phyloP scores from a whole-genome alignment of 2,329 filamentous ascomycete genomes.

The Penicillium griseofulvum region DNA sequence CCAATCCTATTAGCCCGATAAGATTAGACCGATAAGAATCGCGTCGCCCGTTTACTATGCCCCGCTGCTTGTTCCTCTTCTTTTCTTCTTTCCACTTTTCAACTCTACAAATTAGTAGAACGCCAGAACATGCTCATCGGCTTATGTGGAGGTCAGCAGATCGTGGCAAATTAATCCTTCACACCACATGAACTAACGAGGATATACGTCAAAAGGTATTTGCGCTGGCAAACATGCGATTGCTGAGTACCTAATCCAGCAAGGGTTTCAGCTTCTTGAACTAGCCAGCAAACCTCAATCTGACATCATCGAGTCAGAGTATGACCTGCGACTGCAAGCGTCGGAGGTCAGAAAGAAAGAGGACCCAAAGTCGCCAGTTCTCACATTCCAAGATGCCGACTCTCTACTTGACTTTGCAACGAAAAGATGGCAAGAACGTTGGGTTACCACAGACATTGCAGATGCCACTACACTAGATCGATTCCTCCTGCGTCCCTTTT shows the following conservation, averaged over 20 bases:
- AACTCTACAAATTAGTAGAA: not conserved
- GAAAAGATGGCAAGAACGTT: constrained; percentile 74
- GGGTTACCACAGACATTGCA: constrained; percentile 81
- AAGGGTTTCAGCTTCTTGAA: constrained; percentile 74
- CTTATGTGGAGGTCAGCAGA: constrained; percentile 48
- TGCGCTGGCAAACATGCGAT: constrained; percentile 91
- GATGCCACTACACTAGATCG: constrained; percentile 70
- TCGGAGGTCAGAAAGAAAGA: constrained; percentile 21
- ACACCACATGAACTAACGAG: constrained; percentile 15
- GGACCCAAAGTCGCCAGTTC: constrained; percentile 19
- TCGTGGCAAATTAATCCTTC: not conserved
- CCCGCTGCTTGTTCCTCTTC: constrained; percentile 4
- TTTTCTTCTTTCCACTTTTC: not conserved
- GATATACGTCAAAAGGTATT: constrained; percentile 59
- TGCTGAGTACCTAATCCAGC: constrained; percentile 78
- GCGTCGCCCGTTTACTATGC: not conserved
- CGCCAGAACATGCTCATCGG: constrained; percentile 49
- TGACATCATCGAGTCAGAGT: constrained; percentile 21
- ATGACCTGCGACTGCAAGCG: constrained; percentile 29
- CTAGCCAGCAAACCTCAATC: constrained; percentile 46
- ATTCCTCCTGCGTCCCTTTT: constrained; percentile 79
- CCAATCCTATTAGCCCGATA: constrained; percentile 1
- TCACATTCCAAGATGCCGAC: constrained; percentile 61
- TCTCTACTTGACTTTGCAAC: constrained; percentile 82
- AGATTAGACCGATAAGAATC: constrained; percentile 3